Evolutionary conservation across 768 basidiomycete species (phyloP), one percentile per base, ranked within the genome.

Genomic region (Tricholoma bakamatsutake): DNA sequence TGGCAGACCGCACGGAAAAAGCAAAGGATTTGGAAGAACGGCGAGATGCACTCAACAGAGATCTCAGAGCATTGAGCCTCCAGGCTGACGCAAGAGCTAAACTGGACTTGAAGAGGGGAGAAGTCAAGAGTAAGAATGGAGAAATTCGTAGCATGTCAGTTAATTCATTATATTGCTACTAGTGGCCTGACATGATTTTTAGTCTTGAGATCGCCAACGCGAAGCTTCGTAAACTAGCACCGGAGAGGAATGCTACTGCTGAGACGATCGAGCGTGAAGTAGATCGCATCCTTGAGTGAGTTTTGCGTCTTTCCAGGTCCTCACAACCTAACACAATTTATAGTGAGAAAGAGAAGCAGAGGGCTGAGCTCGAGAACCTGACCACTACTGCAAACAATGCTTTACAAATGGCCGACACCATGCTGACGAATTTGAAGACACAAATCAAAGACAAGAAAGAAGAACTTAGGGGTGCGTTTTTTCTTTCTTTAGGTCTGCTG

Each of bases 41-140:
- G 47, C 76, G 88, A 50, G 92, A 95, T 15, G 66, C 68, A 17
- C 71, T 96, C 57, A 90, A 86, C 53, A 60, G 69, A 0, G 95
- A 97, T 58, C 76, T 94, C 40, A 77, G 82, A 31, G 71, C 76
- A 1, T 70, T 97, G 61, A 92, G 83, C 61, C 63, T 82, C 45
- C 93, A 98, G 66, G 87, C 90, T 0, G 89, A 94, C 53, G 75
- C 82, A 1, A 76, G 96, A 43, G 92, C 94, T 2, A 87, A 82
- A 62, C 67, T 98, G 52, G 83, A 87, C 39, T 64, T 96, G 58
- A 89, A 91, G 64, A 76, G 84, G 57, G 74, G 73, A 1, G 90
- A 94, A 59, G 67, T 85, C 43, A 81, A 77, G 66, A 77, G 71
- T 54, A 90, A 89, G 71, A 72, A 74, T 45, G 73, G 73, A 13